Percentiles rank a stretch among this genome's conserved stretches.
Conservation (phyloP, 148 eudicot genomes). For the Cornus florida region DNA sequence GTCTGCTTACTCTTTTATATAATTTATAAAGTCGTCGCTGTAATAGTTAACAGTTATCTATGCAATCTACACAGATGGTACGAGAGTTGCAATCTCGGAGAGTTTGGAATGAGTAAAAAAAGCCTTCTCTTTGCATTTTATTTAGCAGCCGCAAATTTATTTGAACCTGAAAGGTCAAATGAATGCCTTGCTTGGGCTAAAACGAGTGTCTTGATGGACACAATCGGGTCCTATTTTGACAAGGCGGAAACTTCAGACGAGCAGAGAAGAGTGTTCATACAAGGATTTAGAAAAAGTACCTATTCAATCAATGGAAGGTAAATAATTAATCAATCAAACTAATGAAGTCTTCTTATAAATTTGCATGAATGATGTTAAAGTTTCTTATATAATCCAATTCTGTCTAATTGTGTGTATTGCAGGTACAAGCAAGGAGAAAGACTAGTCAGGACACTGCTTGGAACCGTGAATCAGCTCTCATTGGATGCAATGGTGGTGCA, state of each 20-base stretch:
- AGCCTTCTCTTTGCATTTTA: constrained; percentile 53
- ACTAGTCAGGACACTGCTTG: constrained; percentile 35
- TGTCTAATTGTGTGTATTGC: background rate
- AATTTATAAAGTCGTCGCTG: background rate
- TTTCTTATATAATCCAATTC: too few relatives aligned
- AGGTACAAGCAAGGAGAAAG: constrained; percentile 27
- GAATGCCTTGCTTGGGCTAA: constrained; percentile 87
- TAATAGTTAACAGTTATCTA: background rate
- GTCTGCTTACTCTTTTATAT: background rate
- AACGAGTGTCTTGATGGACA: constrained; percentile 51
- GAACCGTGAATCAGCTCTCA: constrained; percentile 60
- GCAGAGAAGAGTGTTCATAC: constrained; percentile 40
- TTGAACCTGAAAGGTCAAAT: constrained; percentile 64
- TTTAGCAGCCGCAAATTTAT: constrained; percentile 58
- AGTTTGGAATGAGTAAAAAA: constrained; percentile 49
- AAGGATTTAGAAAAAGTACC: background rate
- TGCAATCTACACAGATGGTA: constrained; percentile 46
- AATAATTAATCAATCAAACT: background rate
- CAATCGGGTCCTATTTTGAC: constrained; percentile 40
- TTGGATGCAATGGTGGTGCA: constrained; percentile 52
- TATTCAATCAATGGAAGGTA: constrained; percentile 36
- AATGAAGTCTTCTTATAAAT: too few relatives aligned
- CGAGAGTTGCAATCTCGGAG: constrained; percentile 35
- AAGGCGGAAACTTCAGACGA: constrained; percentile 20
- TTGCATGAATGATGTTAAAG: background rate